These are phyloP conservation scores for Cinnamomum chago DNA, from an alignment of 164 flowering plant genomes.

Conservation along the genomic window DNA sequence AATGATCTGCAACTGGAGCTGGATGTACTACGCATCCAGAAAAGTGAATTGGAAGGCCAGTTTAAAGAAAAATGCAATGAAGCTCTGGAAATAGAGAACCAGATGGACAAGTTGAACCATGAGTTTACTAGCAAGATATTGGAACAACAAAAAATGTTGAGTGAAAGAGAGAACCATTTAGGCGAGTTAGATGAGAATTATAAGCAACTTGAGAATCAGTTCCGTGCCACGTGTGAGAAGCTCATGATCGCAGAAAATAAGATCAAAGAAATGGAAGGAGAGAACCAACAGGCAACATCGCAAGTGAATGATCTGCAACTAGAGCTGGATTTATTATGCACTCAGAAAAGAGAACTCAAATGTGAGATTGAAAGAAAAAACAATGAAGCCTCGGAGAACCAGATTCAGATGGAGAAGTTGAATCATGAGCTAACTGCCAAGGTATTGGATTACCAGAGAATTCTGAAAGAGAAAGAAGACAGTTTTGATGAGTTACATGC, in stretches of 20 bases:
- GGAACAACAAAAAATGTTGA: neutral
- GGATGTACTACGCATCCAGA: constrained; percentile 23
- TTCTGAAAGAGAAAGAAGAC: constrained; percentile 7
- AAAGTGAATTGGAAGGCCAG: constrained; percentile 30
- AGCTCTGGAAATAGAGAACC: constrained; percentile 6
- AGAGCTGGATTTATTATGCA: constrained; percentile 26
- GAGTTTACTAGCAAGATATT: neutral
- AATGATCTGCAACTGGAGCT: constrained; percentile 32
- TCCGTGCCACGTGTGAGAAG: neutral
- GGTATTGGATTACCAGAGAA: constrained; percentile 9
- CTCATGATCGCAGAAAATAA: constrained; percentile 1
- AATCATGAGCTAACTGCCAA: constrained; percentile 4
- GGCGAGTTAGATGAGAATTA: neutral
- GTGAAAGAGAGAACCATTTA: neutral
- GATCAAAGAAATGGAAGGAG: constrained; percentile 1
- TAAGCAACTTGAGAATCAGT: neutral
- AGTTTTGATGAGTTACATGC: constrained; percentile 5
- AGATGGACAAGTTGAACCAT: constrained; percentile 3
- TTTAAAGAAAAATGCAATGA: constrained; percentile 21
- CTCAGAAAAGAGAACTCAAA: constrained; percentile 32
- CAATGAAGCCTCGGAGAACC: constrained; percentile 12
- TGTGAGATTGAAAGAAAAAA: constrained; percentile 24
- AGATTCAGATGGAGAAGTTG: constrained; percentile 13
- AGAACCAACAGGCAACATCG: neutral
- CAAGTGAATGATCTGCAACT: constrained; percentile 26